A percentile compares a stretch with the other conserved stretches of the same genome.
Evolutionary conservation across 768 basidiomycete genomes (phyloP).

Genomic region (Paxillus rubicundulus): DNA sequence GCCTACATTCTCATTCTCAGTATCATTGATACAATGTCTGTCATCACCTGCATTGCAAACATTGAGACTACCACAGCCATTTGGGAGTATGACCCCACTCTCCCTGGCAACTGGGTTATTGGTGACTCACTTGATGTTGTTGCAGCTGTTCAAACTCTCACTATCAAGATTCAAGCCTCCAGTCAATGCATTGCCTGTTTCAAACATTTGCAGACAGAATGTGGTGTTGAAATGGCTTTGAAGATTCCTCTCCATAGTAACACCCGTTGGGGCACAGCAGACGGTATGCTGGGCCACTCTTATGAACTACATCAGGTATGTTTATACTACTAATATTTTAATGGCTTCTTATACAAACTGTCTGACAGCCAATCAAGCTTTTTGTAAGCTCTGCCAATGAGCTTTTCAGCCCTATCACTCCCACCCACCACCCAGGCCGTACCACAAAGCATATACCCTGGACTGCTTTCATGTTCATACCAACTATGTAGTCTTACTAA

Average conservation of each 20-base stretch:
- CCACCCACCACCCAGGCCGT: slow-evolving; percentile 14
- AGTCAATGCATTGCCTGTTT: slow-evolving; percentile 26
- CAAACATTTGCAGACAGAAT: slow-evolving; percentile 17
- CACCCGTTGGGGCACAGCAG: slow-evolving; percentile 24
- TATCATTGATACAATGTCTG: slow-evolving; percentile 27
- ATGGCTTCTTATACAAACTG: neutral
- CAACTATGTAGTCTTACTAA: neutral
- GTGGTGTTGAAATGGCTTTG: slow-evolving; percentile 11
- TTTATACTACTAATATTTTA: neutral
- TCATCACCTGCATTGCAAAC: slow-evolving; percentile 29
- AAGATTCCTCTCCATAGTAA: slow-evolving; percentile 27
- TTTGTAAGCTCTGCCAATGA: slow-evolving; percentile 26
- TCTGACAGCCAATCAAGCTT: slow-evolving; percentile 8
- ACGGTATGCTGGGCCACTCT: slow-evolving; percentile 20
- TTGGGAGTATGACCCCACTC: slow-evolving; percentile 33
- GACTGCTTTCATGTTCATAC: slow-evolving; percentile 20
- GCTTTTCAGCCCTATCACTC: slow-evolving; percentile 31
- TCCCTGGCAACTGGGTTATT: slow-evolving; percentile 23
- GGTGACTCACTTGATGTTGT: slow-evolving; percentile 33
- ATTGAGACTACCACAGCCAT: slow-evolving; percentile 30
- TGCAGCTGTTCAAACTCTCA: slow-evolving; percentile 28
- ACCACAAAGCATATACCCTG: slow-evolving; percentile 28
- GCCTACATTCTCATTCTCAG: slow-evolving; percentile 31
- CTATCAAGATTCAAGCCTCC: slow-evolving; percentile 30
- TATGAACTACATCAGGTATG: slow-evolving; percentile 14